Base-by-base conservation (phyloP, 768 basidiomycete genomes). In the Hemileccinum impolitum region DNA sequence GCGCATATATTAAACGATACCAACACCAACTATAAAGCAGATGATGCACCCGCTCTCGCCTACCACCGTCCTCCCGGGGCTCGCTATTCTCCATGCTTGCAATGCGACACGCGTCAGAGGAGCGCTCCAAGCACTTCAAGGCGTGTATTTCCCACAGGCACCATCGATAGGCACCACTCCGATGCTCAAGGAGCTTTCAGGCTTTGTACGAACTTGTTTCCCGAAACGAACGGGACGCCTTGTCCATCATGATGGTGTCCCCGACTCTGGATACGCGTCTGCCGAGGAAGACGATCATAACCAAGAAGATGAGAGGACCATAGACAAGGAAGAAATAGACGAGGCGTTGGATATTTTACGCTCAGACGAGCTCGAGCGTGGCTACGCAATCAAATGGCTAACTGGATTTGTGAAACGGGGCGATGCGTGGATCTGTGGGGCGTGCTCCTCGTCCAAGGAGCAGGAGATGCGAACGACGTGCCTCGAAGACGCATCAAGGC, bases 201-300 rank as follows among this genome's bases (percentile, higher is more conserved):
- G 42, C 1, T 47, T 49, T 23, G 47, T 65, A 5, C 43, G 47
- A 56, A 23, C 52, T 66, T 32, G 69, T 61, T 43, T 61, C 57
- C 45, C 64, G 58, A 54, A 62, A 25, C 61, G 47, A 45, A 50
- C 37, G 13, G 47, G 25, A 10, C 47, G 39, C 28, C 52, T 61
- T 45, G 63, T 72, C 21, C 73, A 74, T 48, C 74, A 76, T 43
- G 66, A 61, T 9, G 68, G 69, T 15, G 73, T 79, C 3, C 81
- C 82, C 1, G 87, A 90, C 65, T 89, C 87, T 11, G 88, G 88
- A 31, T 90, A 90, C 54, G 88, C 85, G 6, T 87, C 85, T 35
- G 84, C 82, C 21, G 83, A 82, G 43, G 82, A 80, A 42, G 81
- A 82, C 1, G 78, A 77, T 1, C 75, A 74, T 2, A 9, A 30